Evolutionary conservation across 352 stramenopile genomes (phyloP).

Genomic region (Bremia lactucae): DNA sequence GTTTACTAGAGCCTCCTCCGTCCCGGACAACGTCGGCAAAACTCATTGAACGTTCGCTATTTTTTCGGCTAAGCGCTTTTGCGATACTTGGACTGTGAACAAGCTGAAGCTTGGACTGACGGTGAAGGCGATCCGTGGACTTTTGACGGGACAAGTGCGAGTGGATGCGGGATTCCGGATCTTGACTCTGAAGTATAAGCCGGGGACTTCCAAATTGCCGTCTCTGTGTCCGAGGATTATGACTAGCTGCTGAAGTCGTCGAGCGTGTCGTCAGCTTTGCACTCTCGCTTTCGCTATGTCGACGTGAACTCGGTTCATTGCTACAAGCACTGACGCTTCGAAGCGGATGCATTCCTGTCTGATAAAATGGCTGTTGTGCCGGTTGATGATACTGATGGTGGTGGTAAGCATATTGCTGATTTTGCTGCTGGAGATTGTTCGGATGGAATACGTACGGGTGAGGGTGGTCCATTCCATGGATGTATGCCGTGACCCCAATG

Average conservation of each 20-base stretch:
- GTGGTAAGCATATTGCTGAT: conserved; percentile 21
- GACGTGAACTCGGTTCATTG: conserved; percentile 25
- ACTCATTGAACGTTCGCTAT: conserved; percentile 67
- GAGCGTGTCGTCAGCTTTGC: conserved; percentile 58
- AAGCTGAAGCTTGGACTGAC: conserved; percentile 16
- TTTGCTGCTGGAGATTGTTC: conserved; percentile 22
- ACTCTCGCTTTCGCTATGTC: conserved; percentile 62
- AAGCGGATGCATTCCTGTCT: conserved; percentile 12
- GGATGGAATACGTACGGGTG: conserved; percentile 15
- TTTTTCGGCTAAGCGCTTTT: conserved; percentile 37
- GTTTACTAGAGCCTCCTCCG: conserved; percentile 18
- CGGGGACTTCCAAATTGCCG: conserved; percentile 33
- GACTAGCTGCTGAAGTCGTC: conserved; percentile 34
- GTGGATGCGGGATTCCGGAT: conserved; percentile 9
- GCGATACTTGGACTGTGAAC: conserved; percentile 15
- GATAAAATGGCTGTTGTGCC: conserved; percentile 20
- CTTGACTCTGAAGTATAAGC: conserved; percentile 17
- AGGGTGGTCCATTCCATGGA: conserved; percentile 16
- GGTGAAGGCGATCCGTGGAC: conserved; percentile 10
- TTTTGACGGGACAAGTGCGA: conserved; percentile 7
- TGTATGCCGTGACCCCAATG: conserved; percentile 15
- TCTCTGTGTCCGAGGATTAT: conserved; percentile 29
- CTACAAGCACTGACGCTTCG: conserved; percentile 10
- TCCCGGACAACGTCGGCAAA: conserved; percentile 79
- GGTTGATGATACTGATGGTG: conserved; percentile 22